phyloP scores from a whole-genome alignment of 2,329 filamentous ascomycete genomes.

The Helotiales sp. region DNA sequence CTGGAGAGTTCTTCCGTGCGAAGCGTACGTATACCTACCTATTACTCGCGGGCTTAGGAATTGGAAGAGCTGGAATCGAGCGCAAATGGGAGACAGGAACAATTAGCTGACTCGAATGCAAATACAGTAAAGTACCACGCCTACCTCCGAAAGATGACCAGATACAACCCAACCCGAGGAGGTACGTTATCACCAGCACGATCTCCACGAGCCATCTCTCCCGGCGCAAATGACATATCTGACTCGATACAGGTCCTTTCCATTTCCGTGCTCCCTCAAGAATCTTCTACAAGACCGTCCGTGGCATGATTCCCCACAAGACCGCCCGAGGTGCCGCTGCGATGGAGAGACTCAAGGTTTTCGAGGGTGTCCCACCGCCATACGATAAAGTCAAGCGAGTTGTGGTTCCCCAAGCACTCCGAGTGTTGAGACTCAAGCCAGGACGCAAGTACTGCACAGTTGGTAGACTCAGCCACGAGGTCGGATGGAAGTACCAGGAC shows the following conservation, averaged over 20 bases:
- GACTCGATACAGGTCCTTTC: slow-evolving; percentile 76
- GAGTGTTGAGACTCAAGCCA: slow-evolving; percentile 94
- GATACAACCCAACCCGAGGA: slow-evolving; percentile 99
- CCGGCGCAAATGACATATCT: slow-evolving; percentile 26
- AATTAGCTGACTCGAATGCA: slow-evolving; percentile 46
- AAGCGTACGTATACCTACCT: slow-evolving; percentile 81
- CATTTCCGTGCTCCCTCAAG: slow-evolving; percentile 99
- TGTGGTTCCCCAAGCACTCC: slow-evolving; percentile 97
- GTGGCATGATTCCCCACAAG: slow-evolving; percentile 99
- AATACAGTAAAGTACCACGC: slow-evolving; percentile 98
- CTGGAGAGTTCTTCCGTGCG: slow-evolving; percentile 99
- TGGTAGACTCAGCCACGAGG: slow-evolving; percentile 95
- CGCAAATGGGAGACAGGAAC: slow-evolving; percentile 14
- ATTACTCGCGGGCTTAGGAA: slow-evolving; percentile 6
- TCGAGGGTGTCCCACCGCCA: slow-evolving; percentile 97
- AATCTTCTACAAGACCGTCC: slow-evolving; percentile 99
- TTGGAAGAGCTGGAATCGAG: slow-evolving; percentile 16
- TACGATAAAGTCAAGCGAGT: slow-evolving; percentile 99
- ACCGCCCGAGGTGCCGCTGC: slow-evolving; percentile 95
- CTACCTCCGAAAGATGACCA: slow-evolving; percentile 99
- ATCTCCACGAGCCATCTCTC: background rate
- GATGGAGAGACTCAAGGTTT: slow-evolving; percentile 98
- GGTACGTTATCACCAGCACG: slow-evolving; percentile 50
- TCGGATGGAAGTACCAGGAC: slow-evolving; percentile 99
- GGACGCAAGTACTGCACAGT: slow-evolving; percentile 99